phyloP scores from a whole-genome alignment of 768 basidiomycete genomes.

The Naganishia onofrii region DNA sequence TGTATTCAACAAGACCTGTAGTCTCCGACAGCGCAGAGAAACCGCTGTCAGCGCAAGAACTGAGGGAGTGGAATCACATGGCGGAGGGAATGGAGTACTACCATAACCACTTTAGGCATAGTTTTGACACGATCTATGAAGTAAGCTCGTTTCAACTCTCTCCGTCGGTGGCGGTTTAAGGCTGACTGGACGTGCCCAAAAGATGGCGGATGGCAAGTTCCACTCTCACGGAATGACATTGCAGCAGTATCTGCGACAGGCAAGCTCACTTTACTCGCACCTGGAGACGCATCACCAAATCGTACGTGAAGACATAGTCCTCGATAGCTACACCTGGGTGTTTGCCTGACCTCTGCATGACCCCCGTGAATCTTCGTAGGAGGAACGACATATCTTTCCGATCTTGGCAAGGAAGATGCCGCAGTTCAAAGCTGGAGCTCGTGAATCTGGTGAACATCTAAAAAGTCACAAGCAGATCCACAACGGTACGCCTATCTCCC shows the following conservation, averaged over 20 bases:
- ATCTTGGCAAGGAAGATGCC: conserved; percentile 52
- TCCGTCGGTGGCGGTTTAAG: too few species aligned
- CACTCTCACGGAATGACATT: conserved; percentile 43
- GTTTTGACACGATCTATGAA: conserved; percentile 43
- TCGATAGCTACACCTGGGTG: not conserved
- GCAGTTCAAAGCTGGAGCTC: conserved; percentile 48
- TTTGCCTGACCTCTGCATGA: not conserved
- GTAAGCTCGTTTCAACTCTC: conserved; percentile 31
- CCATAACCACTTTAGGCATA: conserved; percentile 46
- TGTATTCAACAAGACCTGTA: conserved; percentile 18
- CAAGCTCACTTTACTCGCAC: conserved; percentile 40
- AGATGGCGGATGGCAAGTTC: conserved; percentile 46
- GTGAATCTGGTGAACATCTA: conserved; percentile 51
- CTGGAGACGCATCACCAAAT: conserved; percentile 50
- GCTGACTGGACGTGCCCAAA: not conserved
- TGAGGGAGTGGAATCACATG: conserved; percentile 34
- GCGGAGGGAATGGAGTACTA: conserved; percentile 45
- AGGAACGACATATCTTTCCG: conserved; percentile 53
- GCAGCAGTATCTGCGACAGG: conserved; percentile 42
- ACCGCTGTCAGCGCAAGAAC: conserved; percentile 14
- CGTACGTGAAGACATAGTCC: conserved; percentile 30
- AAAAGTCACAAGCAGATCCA: conserved; percentile 51
- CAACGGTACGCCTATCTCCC: conserved; percentile 40
- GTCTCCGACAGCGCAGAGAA: not conserved
- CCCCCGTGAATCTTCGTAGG: not conserved